Evolutionary conservation across 805 yeast genomes (phyloP).

Genomic region (Ogataea haglerorum): DNA sequence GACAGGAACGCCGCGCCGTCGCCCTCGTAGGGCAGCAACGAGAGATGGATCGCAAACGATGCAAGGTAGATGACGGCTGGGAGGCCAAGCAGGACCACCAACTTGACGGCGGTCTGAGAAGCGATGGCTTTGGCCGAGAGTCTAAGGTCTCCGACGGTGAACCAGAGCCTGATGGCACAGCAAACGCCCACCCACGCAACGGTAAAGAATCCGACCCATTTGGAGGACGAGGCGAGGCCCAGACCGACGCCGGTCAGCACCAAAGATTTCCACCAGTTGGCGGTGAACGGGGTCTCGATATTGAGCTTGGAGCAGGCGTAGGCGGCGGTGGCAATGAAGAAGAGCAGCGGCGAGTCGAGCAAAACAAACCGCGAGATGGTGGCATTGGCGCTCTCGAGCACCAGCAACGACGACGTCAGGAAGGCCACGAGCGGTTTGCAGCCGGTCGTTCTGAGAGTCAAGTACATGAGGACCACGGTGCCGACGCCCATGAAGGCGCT

Average conservation of each 20-base stretch:
- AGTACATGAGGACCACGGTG: conserved; percentile 61
- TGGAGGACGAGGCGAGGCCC: conserved; percentile 70
- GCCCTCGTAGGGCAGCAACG: conserved; percentile 55
- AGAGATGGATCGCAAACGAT: conserved; percentile 64
- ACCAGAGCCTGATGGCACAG: conserved; percentile 65
- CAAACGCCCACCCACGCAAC: conserved; percentile 70
- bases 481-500: conserved; percentile 68
- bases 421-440: conserved; percentile 63
- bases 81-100: conserved; percentile 49
- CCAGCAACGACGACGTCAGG: conserved; percentile 50
- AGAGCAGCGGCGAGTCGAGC: conserved; percentile 71
- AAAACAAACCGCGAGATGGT: conserved; percentile 75
- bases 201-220: conserved; percentile 85
- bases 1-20: conserved; percentile 72
- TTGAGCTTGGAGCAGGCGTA: conserved; percentile 67
- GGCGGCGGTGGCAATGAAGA: conserved; percentile 70
- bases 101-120: conserved; percentile 50
- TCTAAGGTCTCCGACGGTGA: conserved; percentile 65
- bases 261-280: conserved; percentile 56
- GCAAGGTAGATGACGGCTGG: conserved; percentile 54
- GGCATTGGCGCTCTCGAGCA: conserved; percentile 64
- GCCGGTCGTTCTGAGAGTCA: conserved; percentile 70
- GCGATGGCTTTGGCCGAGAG: conserved; percentile 42
- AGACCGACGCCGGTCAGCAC: conserved; percentile 63
- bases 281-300: conserved; percentile 57